phyloP scores from a whole-genome alignment of 768 basidiomycete species.

The Sutorius australiensis region DNA sequence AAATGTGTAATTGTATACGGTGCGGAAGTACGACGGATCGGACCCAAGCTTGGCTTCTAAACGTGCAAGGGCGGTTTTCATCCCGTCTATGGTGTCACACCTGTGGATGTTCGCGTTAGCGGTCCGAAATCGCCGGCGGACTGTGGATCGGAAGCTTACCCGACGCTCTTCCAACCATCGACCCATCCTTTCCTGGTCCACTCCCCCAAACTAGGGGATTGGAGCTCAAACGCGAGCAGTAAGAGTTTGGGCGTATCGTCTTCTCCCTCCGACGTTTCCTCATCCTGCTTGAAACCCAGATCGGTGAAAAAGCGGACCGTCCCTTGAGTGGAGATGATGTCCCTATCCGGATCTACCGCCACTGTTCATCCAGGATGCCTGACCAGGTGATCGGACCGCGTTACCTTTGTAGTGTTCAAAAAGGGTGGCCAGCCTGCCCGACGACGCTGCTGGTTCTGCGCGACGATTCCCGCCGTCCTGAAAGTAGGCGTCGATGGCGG shows the following conservation, averaged over 20 bases:
- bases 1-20: conserved; percentile 79
- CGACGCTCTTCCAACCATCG: conserved; percentile 74
- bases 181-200: conserved; percentile 73
- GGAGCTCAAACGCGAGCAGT: conserved; percentile 76
- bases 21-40: conserved; percentile 66
- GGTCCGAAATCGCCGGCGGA: conserved; percentile 1
- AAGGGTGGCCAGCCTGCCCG: conserved; percentile 50
- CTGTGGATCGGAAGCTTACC: conserved; percentile 41
- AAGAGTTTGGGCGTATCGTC: conserved; percentile 77
- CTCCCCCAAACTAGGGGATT: conserved; percentile 66
- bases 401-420: conserved; percentile 72
- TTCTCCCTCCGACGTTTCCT: conserved; percentile 58
- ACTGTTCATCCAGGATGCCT: neutral
- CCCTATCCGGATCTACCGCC: conserved; percentile 51
- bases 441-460: conserved; percentile 35
- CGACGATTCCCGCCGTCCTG: conserved; percentile 36
- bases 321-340: conserved; percentile 72
- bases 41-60: conserved; percentile 58
- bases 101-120: conserved; percentile 34
- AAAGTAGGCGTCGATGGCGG: conserved; percentile 72
- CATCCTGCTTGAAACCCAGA: conserved; percentile 26
- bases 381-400: conserved; percentile 2
- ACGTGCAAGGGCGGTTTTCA: conserved; percentile 52
- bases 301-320: conserved; percentile 66
- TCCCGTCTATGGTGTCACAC: conserved; percentile 59